Evolutionary conservation across 2,329 filamentous ascomycete species (phyloP), one percentile per base, ranked within the genome.

Genomic region (Cladophialophora chaetospira): DNA sequence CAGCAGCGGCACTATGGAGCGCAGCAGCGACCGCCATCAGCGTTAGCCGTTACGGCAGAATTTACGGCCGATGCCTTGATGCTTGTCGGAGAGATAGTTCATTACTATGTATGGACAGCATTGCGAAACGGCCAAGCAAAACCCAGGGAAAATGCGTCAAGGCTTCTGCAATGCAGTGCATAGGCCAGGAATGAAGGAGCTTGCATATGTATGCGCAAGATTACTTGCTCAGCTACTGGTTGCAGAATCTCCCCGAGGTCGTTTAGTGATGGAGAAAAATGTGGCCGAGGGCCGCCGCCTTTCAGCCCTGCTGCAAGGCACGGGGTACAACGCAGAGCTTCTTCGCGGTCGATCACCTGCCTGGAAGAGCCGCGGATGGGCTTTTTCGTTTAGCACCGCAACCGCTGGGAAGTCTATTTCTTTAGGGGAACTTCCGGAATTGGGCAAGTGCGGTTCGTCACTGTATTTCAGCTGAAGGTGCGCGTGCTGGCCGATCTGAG

Each of bases 301-400:
- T 45, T 45, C 50, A 44, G 38, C 40, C 38, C 50, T 53, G 45
- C 46, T 51, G 53, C 46, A 56, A 56, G 53, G 53, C 53, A 56
- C 53, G 33, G 19, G 31, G 31, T 11, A 40, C 36, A 40, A 26
- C n/a, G 19, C 33, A 1, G n/a, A 9, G 15, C 9, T 2, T 35
- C 9, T 9, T 23, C n/a, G 46, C 35, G 15, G 35, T 19, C 15
- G 8, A 21, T 8, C 35, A 17, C 28, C 28, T 38, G n/a, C 35
- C 35, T 38, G 36, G 23, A 36, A 29, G 29, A 47, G 44, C 13
- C 44, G 44, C 44, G 35, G 15, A 17, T 31, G 6, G 28, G 13
- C 28, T 13, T n/a, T 23, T 2, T 9, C 28, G 23, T 28, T 28
- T 26, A 6, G 10, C 10, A 44, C 8, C 13, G 3, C 19, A 11